Conservation (phyloP, 2,329 filamentous ascomycete genomes). For the Talaromyces sp. region DNA sequence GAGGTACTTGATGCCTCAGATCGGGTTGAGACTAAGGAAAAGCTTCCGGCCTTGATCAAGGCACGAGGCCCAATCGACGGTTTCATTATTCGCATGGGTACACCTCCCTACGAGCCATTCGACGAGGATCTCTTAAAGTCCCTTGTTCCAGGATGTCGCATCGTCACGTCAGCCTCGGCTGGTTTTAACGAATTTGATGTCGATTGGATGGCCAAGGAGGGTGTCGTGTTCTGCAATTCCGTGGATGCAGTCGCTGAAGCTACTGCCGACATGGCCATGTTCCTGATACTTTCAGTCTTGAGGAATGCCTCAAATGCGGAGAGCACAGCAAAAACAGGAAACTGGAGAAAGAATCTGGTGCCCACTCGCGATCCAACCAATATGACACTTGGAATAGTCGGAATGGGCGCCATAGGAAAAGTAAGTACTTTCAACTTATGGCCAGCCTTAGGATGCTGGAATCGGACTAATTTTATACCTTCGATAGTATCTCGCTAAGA, state of each 20-base stretch:
- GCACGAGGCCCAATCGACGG: constrained; percentile 49
- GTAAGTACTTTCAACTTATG: constrained; percentile 17
- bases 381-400: constrained; percentile 52
- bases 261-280: constrained; percentile 56
- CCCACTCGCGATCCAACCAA: constrained; percentile 49
- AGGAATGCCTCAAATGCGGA: constrained; percentile 50
- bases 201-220: constrained; percentile 44
- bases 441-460: neutral
- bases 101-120: constrained; percentile 54
- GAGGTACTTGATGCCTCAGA: constrained; percentile 43
- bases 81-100: constrained; percentile 56
- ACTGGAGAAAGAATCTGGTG: constrained; percentile 40
- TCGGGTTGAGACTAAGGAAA: constrained; percentile 39
- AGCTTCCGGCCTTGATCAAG: constrained; percentile 42
- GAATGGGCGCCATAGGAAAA: constrained; percentile 54
- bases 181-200: constrained; percentile 55
- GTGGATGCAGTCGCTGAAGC: constrained; percentile 58
- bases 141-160: constrained; percentile 47
- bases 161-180: constrained; percentile 52
- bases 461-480: neutral
- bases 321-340: constrained; percentile 38
- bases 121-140: constrained; percentile 48
- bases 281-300: constrained; percentile 48
- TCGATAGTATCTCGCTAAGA: constrained; percentile 43
- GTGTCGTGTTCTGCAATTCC: constrained; percentile 59